Evolutionary conservation across 2,329 filamentous ascomycete genomes (phyloP).

Genomic region (Eutypella sp.): DNA sequence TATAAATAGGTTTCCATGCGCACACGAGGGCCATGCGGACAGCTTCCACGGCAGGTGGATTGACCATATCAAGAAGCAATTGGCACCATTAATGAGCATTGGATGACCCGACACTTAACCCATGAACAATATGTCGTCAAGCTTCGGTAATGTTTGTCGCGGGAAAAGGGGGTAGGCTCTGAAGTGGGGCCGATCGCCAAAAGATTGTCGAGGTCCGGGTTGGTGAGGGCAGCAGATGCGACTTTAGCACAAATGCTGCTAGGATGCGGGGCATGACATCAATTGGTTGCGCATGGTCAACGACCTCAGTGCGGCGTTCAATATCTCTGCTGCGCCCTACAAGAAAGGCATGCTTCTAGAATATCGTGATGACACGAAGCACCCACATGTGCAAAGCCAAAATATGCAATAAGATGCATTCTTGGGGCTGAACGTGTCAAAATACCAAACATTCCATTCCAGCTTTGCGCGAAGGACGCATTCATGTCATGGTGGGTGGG

Average conservation of each 20-base stretch:
- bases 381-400: not conserved
- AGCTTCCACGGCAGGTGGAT: no score
- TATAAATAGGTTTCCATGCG: no score
- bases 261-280: slow-evolving; percentile 20
- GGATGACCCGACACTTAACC: not conserved
- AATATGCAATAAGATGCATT: no score
- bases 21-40: no score
- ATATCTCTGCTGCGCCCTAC: not conserved
- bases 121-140: not conserved
- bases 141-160: slow-evolving; percentile 2
- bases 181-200: slow-evolving; percentile 19
- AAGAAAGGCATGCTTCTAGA: not conserved
- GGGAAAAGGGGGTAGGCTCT: slow-evolving; percentile 6
- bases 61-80: no score
- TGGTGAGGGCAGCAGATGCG: slow-evolving; percentile 9
- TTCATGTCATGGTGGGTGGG: not conserved
- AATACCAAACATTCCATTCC: no score
- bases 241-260: not conserved
- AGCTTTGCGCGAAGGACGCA: not conserved
- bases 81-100: no score
- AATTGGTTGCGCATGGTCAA: slow-evolving; percentile 1
- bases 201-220: slow-evolving; percentile 16
- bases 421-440: not conserved
- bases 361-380: not conserved
- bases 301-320: not conserved